phyloP scores from a whole-genome alignment of 768 basidiomycete species.

The Amanita pseudoporphyria region DNA sequence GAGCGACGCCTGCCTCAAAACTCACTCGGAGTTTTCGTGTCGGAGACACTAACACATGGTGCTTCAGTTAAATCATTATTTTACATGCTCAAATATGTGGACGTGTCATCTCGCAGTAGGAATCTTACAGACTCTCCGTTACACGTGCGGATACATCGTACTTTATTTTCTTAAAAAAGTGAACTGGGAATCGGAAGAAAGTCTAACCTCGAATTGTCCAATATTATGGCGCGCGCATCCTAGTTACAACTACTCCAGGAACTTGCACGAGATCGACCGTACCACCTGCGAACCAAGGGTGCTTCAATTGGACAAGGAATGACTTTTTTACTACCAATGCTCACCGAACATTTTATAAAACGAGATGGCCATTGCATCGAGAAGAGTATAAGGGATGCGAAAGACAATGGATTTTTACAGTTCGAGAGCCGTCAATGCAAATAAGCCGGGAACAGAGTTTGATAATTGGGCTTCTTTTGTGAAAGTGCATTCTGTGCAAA shows the following conservation, averaged over 20 bases:
- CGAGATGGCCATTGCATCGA: slow-evolving; percentile 76
- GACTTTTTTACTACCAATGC: slow-evolving; percentile 67
- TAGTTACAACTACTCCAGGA: slow-evolving; percentile 61
- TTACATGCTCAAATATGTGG: too few relatives aligned
- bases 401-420: slow-evolving; percentile 59
- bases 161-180: slow-evolving; percentile 69
- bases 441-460: slow-evolving; percentile 42
- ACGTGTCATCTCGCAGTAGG: too few relatives aligned
- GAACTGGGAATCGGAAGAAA: slow-evolving; percentile 4
- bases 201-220: slow-evolving; percentile 69
- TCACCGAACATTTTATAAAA: slow-evolving; percentile 90
- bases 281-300: slow-evolving; percentile 83
- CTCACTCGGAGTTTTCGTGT: too few relatives aligned
- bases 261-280: slow-evolving; percentile 80
- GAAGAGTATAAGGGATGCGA: too few relatives aligned
- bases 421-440: slow-evolving; percentile 73
- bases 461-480: slow-evolving; percentile 33
- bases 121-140: slow-evolving; percentile 67
- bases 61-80: too few relatives aligned
- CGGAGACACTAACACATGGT: too few relatives aligned
- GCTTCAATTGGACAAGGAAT: slow-evolving; percentile 48
- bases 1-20: too few relatives aligned
- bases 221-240: slow-evolving; percentile 46
- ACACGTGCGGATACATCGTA: too few relatives aligned
- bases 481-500: slow-evolving; percentile 40